A percentile compares a stretch with the other conserved stretches of the same genome.
Evolutionary conservation across 306 rosid genomes (phyloP).

Genomic region (Begonia peltatifolia): DNA sequence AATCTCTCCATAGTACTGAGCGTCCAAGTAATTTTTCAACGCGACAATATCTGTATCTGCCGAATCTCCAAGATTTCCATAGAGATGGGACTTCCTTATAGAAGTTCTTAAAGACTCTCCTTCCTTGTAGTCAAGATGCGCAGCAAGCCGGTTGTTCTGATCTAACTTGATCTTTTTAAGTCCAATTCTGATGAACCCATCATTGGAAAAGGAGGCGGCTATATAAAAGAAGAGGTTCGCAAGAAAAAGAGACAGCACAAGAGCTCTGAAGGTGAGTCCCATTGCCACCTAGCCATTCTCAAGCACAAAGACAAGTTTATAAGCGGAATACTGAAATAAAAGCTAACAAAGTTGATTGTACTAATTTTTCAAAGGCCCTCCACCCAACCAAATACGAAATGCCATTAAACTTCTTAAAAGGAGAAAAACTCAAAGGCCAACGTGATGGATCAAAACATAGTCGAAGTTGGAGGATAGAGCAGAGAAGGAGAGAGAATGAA

Average conservation of each 20-base stretch:
- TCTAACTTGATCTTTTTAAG: conserved; percentile 49
- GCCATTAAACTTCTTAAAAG: no score
- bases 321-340: no score
- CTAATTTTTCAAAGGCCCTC: no score
- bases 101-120: conserved; percentile 20
- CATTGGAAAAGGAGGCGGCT: conserved; percentile 26
- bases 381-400: no score
- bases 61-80: conserved; percentile 20
- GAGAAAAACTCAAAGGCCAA: no score
- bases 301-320: not conserved
- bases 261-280: not conserved
- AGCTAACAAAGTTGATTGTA: no score
- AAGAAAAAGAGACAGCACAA: not conserved
- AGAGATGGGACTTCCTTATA: conserved; percentile 24
- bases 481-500: no score
- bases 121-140: conserved; percentile 24
- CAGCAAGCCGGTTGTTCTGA: conserved; percentile 28
- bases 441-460: no score
- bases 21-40: conserved; percentile 76
- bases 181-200: conserved; percentile 60
- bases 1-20: conserved; percentile 91
- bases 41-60: conserved; percentile 33
- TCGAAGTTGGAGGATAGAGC: no score
- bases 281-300: not conserved
- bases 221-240: not conserved